Base-by-base conservation (phyloP, 1,284 basidiomycete species). In the Xerocomus amazonicus region DNA sequence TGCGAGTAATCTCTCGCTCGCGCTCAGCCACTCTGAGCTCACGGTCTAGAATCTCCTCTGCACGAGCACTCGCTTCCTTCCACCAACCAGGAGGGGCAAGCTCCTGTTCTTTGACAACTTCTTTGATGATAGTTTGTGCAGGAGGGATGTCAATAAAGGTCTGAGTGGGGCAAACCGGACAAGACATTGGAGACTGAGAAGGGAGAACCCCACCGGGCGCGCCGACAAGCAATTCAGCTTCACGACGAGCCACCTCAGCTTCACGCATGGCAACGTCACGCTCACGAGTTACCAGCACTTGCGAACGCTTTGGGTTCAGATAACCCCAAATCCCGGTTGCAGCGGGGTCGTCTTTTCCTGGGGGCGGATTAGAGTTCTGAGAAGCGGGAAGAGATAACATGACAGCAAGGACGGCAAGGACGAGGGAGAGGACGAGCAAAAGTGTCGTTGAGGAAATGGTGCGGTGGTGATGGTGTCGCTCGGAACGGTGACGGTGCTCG, bases 371-470 rank as follows among this genome's bases (percentile, higher is more conserved):
- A 13, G 65, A 46, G 12, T 58, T 43, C 38, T 72, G 70, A 3
- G 82, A 79, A 1, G 68, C 63, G 1, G 89, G 89, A 8, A 91
- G 75, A 3, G 89, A 90, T 14, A 91, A 80, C 87, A 91, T 90
- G 58, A 91, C 81, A 2, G 89, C 87, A 23, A 91, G 76, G 26
- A 90, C 86, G 23, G 87, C 88, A 16, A 91, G 75, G 44, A 91
- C 81, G 40, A 91, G 82, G 13, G 88, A 90, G 45, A 91, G 78
- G 42, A 90, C 86, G 35, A 91, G 81, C 50, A 91, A 79, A 40
- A 91, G 81, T 9, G 89, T 91, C 0, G 88, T 91, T n/a, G 87
- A 90, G 8, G 89, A 91, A 56, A 91, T 90, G 47, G 88, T 90
- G 51, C 89, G 77, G 59, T 87, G 84, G 55, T 89, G 87, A 62